phyloP scores from a whole-genome alignment of 352 stramenopile genomes.

The Phytopythium boreale region DNA sequence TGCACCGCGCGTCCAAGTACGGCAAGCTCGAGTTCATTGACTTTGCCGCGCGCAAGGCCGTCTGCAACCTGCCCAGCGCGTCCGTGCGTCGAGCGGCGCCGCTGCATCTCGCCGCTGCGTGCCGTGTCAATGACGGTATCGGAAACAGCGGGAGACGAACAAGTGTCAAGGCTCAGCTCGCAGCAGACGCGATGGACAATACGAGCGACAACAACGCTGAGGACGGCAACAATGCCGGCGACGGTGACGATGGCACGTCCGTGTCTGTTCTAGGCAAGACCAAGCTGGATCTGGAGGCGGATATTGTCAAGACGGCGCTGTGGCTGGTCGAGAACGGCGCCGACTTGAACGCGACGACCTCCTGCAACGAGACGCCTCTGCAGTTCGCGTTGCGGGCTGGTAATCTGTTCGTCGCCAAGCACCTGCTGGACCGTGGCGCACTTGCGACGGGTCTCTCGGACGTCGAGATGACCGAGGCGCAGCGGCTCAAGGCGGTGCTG shows the following conservation, averaged over 20 bases:
- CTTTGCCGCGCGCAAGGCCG: constrained; percentile 41
- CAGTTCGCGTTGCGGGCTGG: constrained; percentile 52
- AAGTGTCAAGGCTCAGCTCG: constrained; percentile 13
- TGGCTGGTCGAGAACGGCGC: constrained; percentile 80
- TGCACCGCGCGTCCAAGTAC: constrained; percentile 63
- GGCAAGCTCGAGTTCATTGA: constrained; percentile 64
- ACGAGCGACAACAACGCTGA: constrained; percentile 16
- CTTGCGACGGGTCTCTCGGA: constrained; percentile 41
- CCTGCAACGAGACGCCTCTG: constrained; percentile 42
- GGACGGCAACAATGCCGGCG: constrained; percentile 14
- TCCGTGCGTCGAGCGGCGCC: constrained; percentile 38
- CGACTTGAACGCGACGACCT: constrained; percentile 53
- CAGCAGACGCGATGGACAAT: constrained; percentile 7
- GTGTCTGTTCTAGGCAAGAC: constrained; percentile 13
- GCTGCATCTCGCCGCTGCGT: constrained; percentile 65
- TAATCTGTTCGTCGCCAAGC: constrained; percentile 49
- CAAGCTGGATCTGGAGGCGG: constrained; percentile 43
- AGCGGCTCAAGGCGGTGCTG: constrained; percentile 48
- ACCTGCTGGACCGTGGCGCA: constrained; percentile 50
- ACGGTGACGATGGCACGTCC: constrained; percentile 10
- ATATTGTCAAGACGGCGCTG: constrained; percentile 56
- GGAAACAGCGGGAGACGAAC: not conserved
- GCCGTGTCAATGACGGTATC: not conserved
- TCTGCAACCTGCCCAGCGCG: constrained; percentile 34
- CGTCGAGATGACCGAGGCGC: constrained; percentile 38